A percentile compares a stretch with the other conserved stretches of the same genome.
Evolutionary conservation across 2,329 filamentous ascomycete species (phyloP).

Genomic region (Penicillium brevicompactum): DNA sequence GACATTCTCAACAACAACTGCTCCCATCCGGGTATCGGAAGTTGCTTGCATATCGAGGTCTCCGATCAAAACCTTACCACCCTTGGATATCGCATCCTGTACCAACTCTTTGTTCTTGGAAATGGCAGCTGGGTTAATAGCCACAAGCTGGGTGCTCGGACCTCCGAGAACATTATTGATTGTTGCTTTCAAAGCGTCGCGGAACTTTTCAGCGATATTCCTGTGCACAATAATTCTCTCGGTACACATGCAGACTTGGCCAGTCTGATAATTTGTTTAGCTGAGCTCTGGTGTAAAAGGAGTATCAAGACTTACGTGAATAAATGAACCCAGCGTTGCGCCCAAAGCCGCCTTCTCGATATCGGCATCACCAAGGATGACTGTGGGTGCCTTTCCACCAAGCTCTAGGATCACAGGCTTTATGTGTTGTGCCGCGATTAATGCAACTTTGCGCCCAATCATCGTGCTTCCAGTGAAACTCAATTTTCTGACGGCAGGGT

Average conservation of each 20-base stretch:
- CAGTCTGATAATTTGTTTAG: conserved; percentile 40
- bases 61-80: conserved; percentile 46
- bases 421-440: conserved; percentile 57
- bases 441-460: conserved; percentile 62
- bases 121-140: neutral
- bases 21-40: neutral
- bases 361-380: conserved; percentile 64
- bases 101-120: conserved; percentile 53
- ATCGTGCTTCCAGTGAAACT: conserved; percentile 59
- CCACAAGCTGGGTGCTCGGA: neutral
- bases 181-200: conserved; percentile 29
- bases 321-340: conserved; percentile 19
- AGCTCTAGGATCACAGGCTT: conserved; percentile 65
- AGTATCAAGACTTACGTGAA: conserved; percentile 23
- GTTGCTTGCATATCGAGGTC: neutral
- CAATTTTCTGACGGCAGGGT: conserved; percentile 47
- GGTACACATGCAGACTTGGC: conserved; percentile 80
- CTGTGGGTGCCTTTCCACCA: conserved; percentile 63
- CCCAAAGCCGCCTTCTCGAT: conserved; percentile 46
- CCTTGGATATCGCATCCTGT: conserved; percentile 53
- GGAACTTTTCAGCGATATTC: conserved; percentile 57
- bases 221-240: conserved; percentile 52
- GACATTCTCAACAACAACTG: conserved; percentile 8
- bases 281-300: neutral
- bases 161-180: conserved; percentile 31